Conservation (phyloP, 306 rosid species). For the Begonia loranthoides region DNA sequence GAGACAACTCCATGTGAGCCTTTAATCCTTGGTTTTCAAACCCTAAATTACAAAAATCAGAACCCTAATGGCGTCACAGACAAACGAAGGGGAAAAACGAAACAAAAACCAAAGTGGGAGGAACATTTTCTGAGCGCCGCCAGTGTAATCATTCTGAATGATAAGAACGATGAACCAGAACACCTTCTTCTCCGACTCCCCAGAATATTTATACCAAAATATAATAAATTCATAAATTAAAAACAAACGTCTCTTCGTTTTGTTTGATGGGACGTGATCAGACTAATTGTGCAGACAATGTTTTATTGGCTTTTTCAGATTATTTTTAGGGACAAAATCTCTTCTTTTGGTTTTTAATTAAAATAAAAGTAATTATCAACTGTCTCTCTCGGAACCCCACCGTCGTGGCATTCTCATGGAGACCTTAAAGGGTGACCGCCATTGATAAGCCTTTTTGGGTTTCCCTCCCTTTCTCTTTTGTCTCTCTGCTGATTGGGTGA, state of each 20-base stretch:
- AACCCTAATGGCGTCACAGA: not conserved
- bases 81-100: slow-evolving; percentile 4
- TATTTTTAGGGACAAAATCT: not conserved
- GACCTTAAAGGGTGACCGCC: no score
- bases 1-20: slow-evolving; percentile 76
- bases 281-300: slow-evolving; percentile 1
- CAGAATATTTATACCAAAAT: slow-evolving; percentile 2
- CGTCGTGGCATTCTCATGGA: no score
- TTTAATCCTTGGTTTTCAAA: slow-evolving; percentile 35
- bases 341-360: not conserved
- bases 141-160: slow-evolving; percentile 69
- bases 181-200: slow-evolving; percentile 20
- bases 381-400: no score
- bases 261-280: slow-evolving; percentile 29
- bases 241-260: slow-evolving; percentile 9
- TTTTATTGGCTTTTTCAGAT: not conserved
- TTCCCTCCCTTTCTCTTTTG: not conserved
- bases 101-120: slow-evolving; percentile 32
- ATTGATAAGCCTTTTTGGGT: no score
- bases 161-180: slow-evolving; percentile 26
- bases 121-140: slow-evolving; percentile 83
- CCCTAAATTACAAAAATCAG: slow-evolving; percentile 10
- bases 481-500: not conserved
- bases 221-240: no score
- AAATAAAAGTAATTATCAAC: no score